Evolutionary conservation across 1,284 basidiomycete species (phyloP), one percentile per base, ranked within the genome.

Genomic region (Singerocomus rubriflavus): DNA sequence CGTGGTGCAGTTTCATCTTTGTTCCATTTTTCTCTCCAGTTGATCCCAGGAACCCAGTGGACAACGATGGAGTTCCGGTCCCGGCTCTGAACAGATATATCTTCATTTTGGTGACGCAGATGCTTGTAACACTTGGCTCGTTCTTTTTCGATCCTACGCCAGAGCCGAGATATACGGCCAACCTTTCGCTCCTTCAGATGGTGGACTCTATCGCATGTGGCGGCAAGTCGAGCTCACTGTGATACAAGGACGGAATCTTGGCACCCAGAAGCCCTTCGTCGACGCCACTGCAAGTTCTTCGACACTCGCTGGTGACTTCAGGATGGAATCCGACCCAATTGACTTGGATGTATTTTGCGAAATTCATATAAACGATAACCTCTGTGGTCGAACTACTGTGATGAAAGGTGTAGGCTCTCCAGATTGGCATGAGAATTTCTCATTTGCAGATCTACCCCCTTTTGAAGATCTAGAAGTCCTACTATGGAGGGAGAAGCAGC

Each of bases 191-290:
- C 73, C 78, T n/a, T 59, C 69, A 37, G 84, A 86, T 55, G 86
- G 85, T 36, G 88, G 88, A 6, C 78, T 85, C 16, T 91, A 90
- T 64, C 82, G 88, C 47, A 87, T 91, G 79, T 91, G 88, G 88
- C 77, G 89, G 47, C 85, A 89, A 63, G 78, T 91, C 31, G 82
- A 88, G 55, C 71, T 91, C 13, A 77, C 76, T 26, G 73, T 89
- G 45, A 73, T 84, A 32, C 83, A 87, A 68, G 88, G 80, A 26
- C 82, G 87, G 42, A 82, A 82, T 60, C 71, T 91, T 36, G 85
- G 83, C 39, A 73, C 69, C 56, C 66, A 70, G 40, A 75, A 67
- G 48, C 62, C 68, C 11, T 62, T 68, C 32, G 63, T 54, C 16
- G 59, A 65, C 11, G 26, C 48, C 7, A 66, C 54, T 51, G 45